Evolutionary conservation across 2,329 filamentous ascomycete genomes (phyloP), one percentile per base, ranked within the genome.

Genomic region (Fusarium solani-melongenae): DNA sequence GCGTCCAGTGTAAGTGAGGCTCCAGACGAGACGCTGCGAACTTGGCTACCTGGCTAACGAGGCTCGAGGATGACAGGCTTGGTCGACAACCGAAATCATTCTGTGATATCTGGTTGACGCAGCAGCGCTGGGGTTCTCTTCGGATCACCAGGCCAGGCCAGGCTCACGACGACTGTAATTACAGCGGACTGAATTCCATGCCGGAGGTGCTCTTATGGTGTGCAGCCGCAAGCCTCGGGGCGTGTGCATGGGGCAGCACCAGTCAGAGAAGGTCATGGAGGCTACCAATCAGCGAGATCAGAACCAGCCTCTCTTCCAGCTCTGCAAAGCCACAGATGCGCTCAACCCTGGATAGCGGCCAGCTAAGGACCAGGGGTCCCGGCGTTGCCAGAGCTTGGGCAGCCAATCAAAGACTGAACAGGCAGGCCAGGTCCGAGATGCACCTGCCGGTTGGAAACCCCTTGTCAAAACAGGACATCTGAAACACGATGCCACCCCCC

Each of bases 361-460:
- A 31, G 24, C 57, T 59, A 56, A 67, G 59, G 64, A 73, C 66
- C 64, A 73, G 69, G 70, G 70, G 62, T 71, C 72, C 70, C 60
- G 49, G 56, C 58, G 63, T 55, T 29, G 33, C 64, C 67, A 64
- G 58, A 27, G 29, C 46, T n/a, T 41, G 15, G 8, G 14, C 15
- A 27, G 6, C 72, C 72, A 75, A 71, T 73, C 41, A 75, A 27
- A 64, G 36, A 6, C 15, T 41, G 33, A 17, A 12, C 6, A 39
- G 12, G 22, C 38, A 51, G 64, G 62, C 66, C 69, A 41, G 46
- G 56, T 31, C 72, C 62, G 49, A 75, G 64, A 73, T 62, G 63
- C 68, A 75, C 69, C 69, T 75, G 55, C 69, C 67, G 69, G 53
- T 61, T 73, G 67, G 70, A 57, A 62, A 65, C 51, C 51, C 71